These are phyloP conservation scores for Yamadazyma buinensis DNA, from an alignment of 1,139 yeast species.

Conservation along the genomic window DNA sequence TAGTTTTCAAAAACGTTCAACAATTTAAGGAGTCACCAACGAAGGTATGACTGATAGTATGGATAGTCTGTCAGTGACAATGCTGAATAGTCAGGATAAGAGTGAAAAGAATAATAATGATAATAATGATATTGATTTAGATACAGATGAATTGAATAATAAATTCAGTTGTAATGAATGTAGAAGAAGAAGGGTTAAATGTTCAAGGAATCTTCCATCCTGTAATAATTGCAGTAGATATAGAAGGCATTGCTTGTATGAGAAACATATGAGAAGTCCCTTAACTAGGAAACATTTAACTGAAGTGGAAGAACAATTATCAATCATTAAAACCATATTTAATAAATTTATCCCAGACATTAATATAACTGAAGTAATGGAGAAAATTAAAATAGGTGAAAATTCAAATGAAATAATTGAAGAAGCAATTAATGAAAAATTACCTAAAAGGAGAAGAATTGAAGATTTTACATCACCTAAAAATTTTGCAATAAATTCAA, in stretches of 20 bases:
- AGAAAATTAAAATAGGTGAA: slow-evolving; percentile 14
- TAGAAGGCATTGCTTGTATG: slow-evolving; percentile 17
- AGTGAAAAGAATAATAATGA: no score
- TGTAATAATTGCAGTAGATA: slow-evolving; percentile 15
- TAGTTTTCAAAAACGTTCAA: no score
- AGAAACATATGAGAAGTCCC: slow-evolving; percentile 15
- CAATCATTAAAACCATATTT: slow-evolving; percentile 9
- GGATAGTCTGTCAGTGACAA: no score
- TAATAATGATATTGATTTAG: no score
- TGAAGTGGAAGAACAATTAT: slow-evolving; percentile 18
- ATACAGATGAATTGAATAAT: neutral
- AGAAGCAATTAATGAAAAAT: slow-evolving; percentile 1
- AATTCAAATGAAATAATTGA: slow-evolving; percentile 9
- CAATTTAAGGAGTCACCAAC: no score
- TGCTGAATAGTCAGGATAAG: no score
- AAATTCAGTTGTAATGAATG: slow-evolving; percentile 18
- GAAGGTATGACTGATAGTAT: no score
- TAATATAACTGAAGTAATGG: slow-evolving; percentile 9
- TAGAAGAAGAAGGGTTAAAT: slow-evolving; percentile 15
- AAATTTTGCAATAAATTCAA: neutral
- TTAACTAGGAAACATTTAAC: slow-evolving; percentile 18
- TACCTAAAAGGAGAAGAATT: slow-evolving; percentile 1
- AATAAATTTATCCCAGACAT: slow-evolving; percentile 9
- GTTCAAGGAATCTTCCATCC: slow-evolving; percentile 17
- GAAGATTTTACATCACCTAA: slow-evolving; percentile 2